Evolutionary conservation across 805 yeast genomes (phyloP).

Genomic region (Schizosaccharomyces pombe): DNA sequence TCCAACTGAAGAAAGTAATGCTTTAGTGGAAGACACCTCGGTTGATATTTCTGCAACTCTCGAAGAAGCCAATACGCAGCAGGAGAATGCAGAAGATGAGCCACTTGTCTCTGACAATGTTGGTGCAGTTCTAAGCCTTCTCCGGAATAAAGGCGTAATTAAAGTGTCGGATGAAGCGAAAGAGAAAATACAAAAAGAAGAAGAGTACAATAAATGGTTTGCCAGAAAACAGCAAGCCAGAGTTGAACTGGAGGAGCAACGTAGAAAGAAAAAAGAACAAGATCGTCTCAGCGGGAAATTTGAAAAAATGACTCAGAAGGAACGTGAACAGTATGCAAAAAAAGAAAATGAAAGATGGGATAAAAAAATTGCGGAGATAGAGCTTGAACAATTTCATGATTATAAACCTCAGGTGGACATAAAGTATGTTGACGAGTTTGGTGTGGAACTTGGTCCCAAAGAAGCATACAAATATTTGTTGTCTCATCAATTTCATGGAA

Average conservation of each 20-base stretch:
- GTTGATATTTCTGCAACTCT: conserved; percentile 6
- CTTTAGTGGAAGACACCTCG: conserved; percentile 7
- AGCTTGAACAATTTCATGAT: conserved; percentile 15
- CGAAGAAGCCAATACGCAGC: neutral
- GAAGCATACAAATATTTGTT: conserved; percentile 48
- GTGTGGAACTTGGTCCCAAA: conserved; percentile 33
- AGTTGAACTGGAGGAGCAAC: conserved; percentile 10
- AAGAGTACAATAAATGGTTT: conserved; percentile 5
- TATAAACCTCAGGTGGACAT: conserved; percentile 26
- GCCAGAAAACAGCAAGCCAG: conserved; percentile 4
- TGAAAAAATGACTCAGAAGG: conserved; percentile 14
- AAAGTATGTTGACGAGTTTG: conserved; percentile 40
- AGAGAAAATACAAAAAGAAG: conserved; percentile 7
- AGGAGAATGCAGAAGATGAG: conserved; percentile 9
- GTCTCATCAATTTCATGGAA: conserved; percentile 61
- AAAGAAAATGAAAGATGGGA: conserved; percentile 14
- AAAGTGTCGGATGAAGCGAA: conserved; percentile 10
- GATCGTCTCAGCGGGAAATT: conserved; percentile 11
- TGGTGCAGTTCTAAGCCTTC: conserved; percentile 18
- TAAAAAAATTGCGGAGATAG: conserved; percentile 12
- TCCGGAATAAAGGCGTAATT: conserved; percentile 15
- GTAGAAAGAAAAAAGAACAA: conserved; percentile 8
- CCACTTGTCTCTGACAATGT: conserved; percentile 15
- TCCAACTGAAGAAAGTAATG: conserved; percentile 6
- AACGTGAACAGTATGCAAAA: conserved; percentile 10